phyloP scores from a whole-genome alignment of 2,329 filamentous ascomycete genomes.

The Boeremia lycopersici region DNA sequence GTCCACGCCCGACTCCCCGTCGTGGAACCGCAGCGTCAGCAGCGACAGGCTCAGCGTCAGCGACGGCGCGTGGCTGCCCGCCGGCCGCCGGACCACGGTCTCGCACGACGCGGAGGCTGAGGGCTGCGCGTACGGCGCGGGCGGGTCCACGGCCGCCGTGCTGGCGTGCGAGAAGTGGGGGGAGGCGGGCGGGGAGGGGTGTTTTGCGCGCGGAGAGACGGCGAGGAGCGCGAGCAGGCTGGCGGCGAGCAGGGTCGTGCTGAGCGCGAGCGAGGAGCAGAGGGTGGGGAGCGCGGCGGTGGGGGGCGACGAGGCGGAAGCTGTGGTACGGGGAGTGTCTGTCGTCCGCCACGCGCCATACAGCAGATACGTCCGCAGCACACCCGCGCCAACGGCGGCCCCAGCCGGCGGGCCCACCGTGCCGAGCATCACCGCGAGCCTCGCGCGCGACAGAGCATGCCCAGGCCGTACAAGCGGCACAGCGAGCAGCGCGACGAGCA shows the following conservation, averaged over 20 bases:
- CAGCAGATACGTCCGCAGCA: background rate
- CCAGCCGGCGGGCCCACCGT: background rate
- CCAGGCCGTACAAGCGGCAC: background rate
- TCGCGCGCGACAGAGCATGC: too few relatives aligned
- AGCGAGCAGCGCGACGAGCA: background rate
- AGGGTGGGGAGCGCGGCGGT: background rate
- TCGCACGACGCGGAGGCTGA: background rate
- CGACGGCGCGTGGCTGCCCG: too few relatives aligned
- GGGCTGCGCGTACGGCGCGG: background rate
- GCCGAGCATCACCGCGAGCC: too few relatives aligned
- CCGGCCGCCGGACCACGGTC: background rate
- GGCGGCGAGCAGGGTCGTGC: background rate
- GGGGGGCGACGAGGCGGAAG: too few relatives aligned
- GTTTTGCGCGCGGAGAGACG: background rate
- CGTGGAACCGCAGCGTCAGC: constrained; percentile 29
- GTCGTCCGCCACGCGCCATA: background rate
- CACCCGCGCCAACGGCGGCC: background rate
- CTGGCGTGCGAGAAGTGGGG: background rate
- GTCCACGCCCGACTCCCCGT: constrained; percentile 31
- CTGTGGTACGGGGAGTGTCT: too few relatives aligned
- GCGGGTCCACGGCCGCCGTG: background rate
- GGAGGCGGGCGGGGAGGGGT: background rate
- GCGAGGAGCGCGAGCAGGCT: background rate
- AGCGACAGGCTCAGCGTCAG: background rate
- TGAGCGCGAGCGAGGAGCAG: constrained; percentile 6